phyloP scores from a whole-genome alignment of 805 yeast species.

The Candida maris region DNA sequence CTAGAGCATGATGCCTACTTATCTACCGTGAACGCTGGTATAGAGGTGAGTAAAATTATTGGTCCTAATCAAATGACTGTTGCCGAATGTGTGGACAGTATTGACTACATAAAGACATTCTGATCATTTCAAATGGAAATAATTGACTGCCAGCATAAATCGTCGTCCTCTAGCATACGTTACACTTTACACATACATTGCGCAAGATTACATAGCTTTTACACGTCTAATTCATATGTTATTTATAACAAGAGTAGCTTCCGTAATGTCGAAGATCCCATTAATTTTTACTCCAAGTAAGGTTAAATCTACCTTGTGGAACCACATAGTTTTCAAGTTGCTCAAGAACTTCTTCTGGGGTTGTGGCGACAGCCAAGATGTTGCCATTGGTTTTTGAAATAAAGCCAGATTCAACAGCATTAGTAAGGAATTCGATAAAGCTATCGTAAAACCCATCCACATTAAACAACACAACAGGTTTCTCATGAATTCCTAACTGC shows the following conservation, averaged over 20 bases:
- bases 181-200: not conserved
- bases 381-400: constrained; percentile 63
- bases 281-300: constrained; percentile 54
- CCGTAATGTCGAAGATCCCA: too few species aligned
- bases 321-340: constrained; percentile 56
- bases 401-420: constrained; percentile 62
- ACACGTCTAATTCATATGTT: too few species aligned
- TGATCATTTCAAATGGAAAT: constrained; percentile 2
- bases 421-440: constrained; percentile 56
- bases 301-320: constrained; percentile 71
- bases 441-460: constrained; percentile 77
- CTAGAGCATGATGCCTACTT: constrained; percentile 80
- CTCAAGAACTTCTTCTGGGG: constrained; percentile 64
- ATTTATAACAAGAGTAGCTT: too few species aligned
- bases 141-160: not conserved
- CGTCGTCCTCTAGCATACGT: not conserved
- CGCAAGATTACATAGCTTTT: too few species aligned
- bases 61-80: constrained; percentile 68
- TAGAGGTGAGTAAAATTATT: constrained; percentile 52
- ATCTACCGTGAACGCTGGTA: constrained; percentile 66
- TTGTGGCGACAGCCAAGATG: constrained; percentile 64
- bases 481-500: constrained; percentile 79
- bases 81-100: constrained; percentile 71
- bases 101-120: constrained; percentile 48
- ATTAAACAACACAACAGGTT: constrained; percentile 77